phyloP scores from a whole-genome alignment of 108 stramenopile species.

The Craspedostauros australis region DNA sequence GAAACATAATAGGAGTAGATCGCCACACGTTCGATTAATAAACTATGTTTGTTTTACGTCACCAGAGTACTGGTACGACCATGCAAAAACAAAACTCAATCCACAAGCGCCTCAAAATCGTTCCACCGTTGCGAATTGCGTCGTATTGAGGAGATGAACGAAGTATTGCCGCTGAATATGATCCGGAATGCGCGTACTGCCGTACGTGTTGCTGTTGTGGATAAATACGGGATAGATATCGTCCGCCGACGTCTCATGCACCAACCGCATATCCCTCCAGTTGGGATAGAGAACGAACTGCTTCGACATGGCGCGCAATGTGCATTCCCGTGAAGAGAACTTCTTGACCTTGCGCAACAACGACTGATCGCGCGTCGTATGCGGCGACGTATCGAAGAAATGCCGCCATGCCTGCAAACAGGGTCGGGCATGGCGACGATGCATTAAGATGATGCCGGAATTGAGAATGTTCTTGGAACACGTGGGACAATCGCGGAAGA shows the following conservation, averaged over 20 bases:
- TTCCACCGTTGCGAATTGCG: neutral
- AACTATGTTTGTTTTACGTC: no score
- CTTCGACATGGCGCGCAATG: neutral
- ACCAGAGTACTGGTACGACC: no score
- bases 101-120: no score
- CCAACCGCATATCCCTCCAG: slow-evolving; percentile 11
- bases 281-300: slow-evolving; percentile 2
- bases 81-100: no score
- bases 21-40: no score
- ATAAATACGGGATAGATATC: no score
- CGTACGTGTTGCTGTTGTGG: slow-evolving; percentile 17
- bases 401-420: slow-evolving; percentile 13
- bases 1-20: no score
- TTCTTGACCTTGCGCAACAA: no score
- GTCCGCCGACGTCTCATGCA: slow-evolving; percentile 1
- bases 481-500: slow-evolving; percentile 16
- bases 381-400: no score
- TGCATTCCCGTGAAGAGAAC: no score
- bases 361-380: no score
- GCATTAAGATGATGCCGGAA: slow-evolving; percentile 8
- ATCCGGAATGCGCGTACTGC: neutral
- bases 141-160: slow-evolving; percentile 4
- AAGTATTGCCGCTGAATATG: slow-evolving; percentile 10
- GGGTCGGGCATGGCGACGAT: neutral
- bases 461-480: slow-evolving; percentile 7